A percentile compares a stretch with the other conserved stretches of the same genome.
Conservation (phyloP, 805 yeast species). For the Yamadazyma kitorensis region DNA sequence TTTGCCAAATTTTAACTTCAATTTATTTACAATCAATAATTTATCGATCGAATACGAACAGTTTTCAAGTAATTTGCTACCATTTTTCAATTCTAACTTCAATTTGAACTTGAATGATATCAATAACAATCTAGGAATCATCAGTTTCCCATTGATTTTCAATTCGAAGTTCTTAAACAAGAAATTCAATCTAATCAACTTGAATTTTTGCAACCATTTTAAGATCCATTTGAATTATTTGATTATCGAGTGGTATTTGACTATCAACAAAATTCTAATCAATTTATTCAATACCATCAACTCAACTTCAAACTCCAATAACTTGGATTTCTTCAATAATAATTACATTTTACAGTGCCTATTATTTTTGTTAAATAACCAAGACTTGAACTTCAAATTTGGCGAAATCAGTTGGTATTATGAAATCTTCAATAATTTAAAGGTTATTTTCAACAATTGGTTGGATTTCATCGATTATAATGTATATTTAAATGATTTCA, state of each 20-base stretch:
- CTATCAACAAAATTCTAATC: constrained; percentile 42
- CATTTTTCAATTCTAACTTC: constrained; percentile 10
- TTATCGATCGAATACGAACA: constrained; percentile 10
- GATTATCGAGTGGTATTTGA: constrained; percentile 45
- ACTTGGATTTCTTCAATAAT: constrained; percentile 16
- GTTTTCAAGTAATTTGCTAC: constrained; percentile 16
- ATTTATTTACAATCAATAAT: constrained; percentile 9
- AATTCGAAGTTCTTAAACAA: constrained; percentile 28
- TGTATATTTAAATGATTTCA: constrained; percentile 7
- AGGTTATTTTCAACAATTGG: constrained; percentile 10
- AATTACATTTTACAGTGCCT: constrained; percentile 29
- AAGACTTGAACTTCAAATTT: constrained; percentile 10
- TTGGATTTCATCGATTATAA: constrained; percentile 8
- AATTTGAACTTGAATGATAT: constrained; percentile 17
- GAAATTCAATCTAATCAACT: constrained; percentile 14
- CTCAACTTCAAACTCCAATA: constrained; percentile 12
- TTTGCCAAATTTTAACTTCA: constrained; percentile 8
- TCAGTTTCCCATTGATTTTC: constrained; percentile 49
- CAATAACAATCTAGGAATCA: constrained; percentile 52
- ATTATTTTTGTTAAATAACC: constrained; percentile 19
- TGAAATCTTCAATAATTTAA: constrained; percentile 9
- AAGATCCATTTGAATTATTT: constrained; percentile 24
- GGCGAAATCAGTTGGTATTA: constrained; percentile 7
- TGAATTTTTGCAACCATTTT: constrained; percentile 24
- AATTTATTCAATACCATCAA: constrained; percentile 13